Base-by-base conservation (phyloP, 805 yeast genomes). In the Candida pseudoglaebosa region DNA sequence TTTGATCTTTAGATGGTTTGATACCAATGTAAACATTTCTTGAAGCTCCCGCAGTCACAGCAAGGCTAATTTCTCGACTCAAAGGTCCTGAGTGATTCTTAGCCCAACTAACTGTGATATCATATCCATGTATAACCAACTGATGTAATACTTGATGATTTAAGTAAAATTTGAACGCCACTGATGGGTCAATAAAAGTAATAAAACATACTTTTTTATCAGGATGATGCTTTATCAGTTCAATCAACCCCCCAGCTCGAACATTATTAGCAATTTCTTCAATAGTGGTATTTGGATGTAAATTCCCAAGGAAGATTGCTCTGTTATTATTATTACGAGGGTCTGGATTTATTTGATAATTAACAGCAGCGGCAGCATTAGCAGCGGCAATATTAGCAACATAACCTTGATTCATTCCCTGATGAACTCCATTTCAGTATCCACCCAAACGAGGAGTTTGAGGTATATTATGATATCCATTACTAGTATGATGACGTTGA, bases 241-340 rank as follows among this genome's bases (percentile, higher is more conserved):
- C 89, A 30, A 84, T 66, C 14, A 79, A 61, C n/a, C 95, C 95
- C 30, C 91, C 74, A 8, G 71, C 91, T 49, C 90, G 70, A 20
- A 84, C 80, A 32, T 76, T 78, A 53, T 84, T 84, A 49, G 90
- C 84, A 33, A 84, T 73, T 49, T 84, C 90, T 54, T 83, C 91
- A 2, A 76, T 72, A 4, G 80, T 74, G 1, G 88, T 77, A 36
- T 73, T 69, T 6, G 80, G 75, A 44, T 80, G 82, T 35, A 84
- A 63, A 46, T 80, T 80, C 4, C 86, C 85, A 32, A 84, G 63
- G 52, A 78, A 84, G 13, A 84, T 75, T 1, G 90, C 79, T 54
- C 95, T 67, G 53, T 84, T 84, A 10, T 69, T 68, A n/a, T 52
- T 49, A 41, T 63, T 65, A 33, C 47, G 49, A 3, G 66, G 54